phyloP scores from a whole-genome alignment of 306 rosid species.

The Gillenia trifoliata region DNA sequence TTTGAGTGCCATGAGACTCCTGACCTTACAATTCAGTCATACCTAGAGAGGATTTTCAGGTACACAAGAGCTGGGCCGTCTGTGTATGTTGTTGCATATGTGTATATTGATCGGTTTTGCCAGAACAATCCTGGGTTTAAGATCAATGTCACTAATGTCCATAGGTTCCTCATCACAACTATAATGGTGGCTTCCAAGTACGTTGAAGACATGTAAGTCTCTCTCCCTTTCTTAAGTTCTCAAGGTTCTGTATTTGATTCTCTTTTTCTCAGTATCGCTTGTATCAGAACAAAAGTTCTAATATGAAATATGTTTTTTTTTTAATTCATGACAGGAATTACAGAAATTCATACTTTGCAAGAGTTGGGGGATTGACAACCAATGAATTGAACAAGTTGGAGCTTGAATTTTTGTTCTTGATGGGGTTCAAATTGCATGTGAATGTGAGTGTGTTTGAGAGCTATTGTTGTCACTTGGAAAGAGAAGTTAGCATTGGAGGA shows the following conservation, averaged over 20 bases:
- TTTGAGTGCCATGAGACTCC: conserved; percentile 75
- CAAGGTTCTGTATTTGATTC: neutral
- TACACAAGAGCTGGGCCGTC: conserved; percentile 88
- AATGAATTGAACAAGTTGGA: conserved; percentile 75
- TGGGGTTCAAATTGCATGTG: conserved; percentile 89
- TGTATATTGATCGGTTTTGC: conserved; percentile 84
- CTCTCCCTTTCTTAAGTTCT: neutral
- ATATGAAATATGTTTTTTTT: neutral
- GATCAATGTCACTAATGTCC: conserved; percentile 67
- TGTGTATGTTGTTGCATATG: conserved; percentile 86
- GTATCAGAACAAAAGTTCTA: neutral
- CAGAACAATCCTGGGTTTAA: conserved; percentile 60
- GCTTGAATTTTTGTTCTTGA: conserved; percentile 78
- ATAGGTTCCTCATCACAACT: conserved; percentile 80
- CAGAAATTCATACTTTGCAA: conserved; percentile 78
- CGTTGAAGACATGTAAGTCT: conserved; percentile 86
- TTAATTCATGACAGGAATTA: conserved; percentile 57
- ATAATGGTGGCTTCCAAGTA: conserved; percentile 95
- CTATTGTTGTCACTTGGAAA: conserved; percentile 85
- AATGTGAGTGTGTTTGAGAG: conserved; percentile 97
- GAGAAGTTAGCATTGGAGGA: conserved; percentile 96
- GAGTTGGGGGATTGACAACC: conserved; percentile 81
- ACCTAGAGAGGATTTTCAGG: conserved; percentile 73
- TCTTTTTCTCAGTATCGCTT: neutral
- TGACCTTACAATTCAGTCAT: conserved; percentile 69